Conservation (phyloP, 257 asterid species). For the Lavandula angustifolia region DNA sequence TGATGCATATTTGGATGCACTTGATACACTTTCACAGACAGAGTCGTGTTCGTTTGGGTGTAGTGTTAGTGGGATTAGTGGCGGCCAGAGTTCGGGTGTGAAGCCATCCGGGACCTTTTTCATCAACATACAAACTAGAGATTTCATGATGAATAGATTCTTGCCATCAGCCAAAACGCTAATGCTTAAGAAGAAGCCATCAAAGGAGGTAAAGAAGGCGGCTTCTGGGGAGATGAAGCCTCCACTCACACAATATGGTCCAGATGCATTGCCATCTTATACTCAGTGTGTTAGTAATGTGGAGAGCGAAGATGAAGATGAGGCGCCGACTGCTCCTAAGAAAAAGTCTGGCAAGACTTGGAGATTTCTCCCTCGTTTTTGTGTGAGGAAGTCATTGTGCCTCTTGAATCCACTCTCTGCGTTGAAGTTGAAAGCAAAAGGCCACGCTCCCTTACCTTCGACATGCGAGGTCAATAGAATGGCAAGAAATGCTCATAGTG, state of each 20-base stretch:
- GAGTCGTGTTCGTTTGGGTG: constrained; percentile 60
- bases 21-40: constrained; percentile 48
- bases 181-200: constrained; percentile 48
- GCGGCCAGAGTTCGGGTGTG: constrained; percentile 45
- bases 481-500: constrained; percentile 79
- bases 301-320: constrained; percentile 61
- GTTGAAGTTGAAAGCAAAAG: constrained; percentile 54
- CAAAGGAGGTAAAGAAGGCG: constrained; percentile 49
- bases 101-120: constrained; percentile 61
- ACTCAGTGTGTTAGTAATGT: constrained; percentile 42
- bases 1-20: constrained; percentile 61
- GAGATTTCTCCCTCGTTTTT: constrained; percentile 76
- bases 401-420: constrained; percentile 72
- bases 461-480: constrained; percentile 49
- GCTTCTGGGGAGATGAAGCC: constrained; percentile 62
- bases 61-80: constrained; percentile 74
- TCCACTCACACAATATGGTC: constrained; percentile 41
- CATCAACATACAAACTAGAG: constrained; percentile 63
- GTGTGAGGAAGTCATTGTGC: constrained; percentile 74
- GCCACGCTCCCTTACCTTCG: constrained; percentile 54
- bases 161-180: constrained; percentile 88
- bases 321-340: constrained; percentile 38
- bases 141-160: constrained; percentile 87
- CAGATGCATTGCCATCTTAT: constrained; percentile 39
- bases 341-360: constrained; percentile 68